Percentiles rank a stretch among this genome's conserved stretches.
These are phyloP conservation scores for Blumeria graminis DNA, from an alignment of 2,329 filamentous ascomycete genomes.

Conservation along the genomic window DNA sequence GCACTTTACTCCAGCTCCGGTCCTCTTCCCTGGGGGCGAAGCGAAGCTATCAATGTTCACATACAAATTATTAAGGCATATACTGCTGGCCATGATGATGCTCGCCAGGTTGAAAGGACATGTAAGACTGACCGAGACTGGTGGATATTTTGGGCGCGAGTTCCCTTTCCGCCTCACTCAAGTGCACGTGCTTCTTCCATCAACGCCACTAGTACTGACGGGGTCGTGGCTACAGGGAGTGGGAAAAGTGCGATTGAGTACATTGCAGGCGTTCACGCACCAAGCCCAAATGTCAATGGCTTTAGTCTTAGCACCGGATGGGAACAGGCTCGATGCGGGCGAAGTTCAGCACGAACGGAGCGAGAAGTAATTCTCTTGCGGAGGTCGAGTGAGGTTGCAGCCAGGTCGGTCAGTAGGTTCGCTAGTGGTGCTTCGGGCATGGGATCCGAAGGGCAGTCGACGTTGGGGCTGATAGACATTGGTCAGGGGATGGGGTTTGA, in stretches of 20 bases:
- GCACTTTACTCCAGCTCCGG: conserved; percentile 11
- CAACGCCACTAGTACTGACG: background rate
- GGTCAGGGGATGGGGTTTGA: conserved; percentile 56
- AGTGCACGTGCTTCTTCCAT: background rate
- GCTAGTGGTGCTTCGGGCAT: conserved; percentile 6
- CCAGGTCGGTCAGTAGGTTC: conserved; percentile 6
- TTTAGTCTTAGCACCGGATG: background rate
- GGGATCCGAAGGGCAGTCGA: conserved; percentile 21
- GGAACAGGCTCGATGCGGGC: background rate
- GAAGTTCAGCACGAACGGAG: conserved; percentile 5
- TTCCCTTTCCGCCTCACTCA: conserved; percentile 18
- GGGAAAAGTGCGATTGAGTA: background rate
- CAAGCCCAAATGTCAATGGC: too few species aligned
- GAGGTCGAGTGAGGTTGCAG: conserved; percentile 26
- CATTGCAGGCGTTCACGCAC: background rate
- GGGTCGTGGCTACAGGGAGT: conserved; percentile 4
- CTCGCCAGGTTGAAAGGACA: conserved; percentile 30
- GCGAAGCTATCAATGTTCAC: conserved; percentile 40
- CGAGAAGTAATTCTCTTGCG: conserved; percentile 40
- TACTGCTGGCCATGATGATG: conserved; percentile 20
- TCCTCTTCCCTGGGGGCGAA: conserved; percentile 26
- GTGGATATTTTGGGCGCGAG: conserved; percentile 44
- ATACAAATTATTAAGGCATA: conserved; percentile 36
- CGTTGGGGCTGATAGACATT: conserved; percentile 32
- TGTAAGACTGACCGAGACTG: conserved; percentile 42